A percentile compares a stretch with the other conserved stretches of the same genome.
These are phyloP conservation scores for Alternaria alternata DNA, from an alignment of 2,329 filamentous ascomycete species.

Conservation along the genomic window DNA sequence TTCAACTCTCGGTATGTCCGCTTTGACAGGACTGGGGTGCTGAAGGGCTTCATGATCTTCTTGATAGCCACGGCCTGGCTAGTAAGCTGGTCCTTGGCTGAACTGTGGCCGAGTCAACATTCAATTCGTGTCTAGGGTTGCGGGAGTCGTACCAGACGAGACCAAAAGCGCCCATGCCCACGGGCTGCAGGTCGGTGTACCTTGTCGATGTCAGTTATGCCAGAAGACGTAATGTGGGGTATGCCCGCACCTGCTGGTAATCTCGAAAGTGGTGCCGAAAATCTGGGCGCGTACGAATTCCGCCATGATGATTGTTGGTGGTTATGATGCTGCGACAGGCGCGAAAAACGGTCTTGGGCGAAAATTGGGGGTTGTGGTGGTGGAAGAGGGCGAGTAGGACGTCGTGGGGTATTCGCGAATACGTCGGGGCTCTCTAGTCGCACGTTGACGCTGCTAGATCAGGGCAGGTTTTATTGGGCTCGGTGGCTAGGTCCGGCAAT, in stretches of 20 bases:
- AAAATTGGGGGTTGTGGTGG: slow-evolving; percentile 10
- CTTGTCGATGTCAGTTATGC: slow-evolving; percentile 58
- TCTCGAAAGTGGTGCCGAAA: slow-evolving; percentile 99
- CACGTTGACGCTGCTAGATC: slow-evolving; percentile 40
- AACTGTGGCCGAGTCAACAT: slow-evolving; percentile 64
- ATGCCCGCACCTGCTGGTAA: slow-evolving; percentile 84
- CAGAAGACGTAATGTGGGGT: slow-evolving; percentile 34
- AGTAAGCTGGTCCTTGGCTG: slow-evolving; percentile 96
- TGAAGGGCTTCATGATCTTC: slow-evolving; percentile 99
- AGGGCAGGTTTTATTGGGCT: slow-evolving; percentile 19
- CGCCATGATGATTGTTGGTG: slow-evolving; percentile 73
- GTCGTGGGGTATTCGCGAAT: slow-evolving; percentile 23
- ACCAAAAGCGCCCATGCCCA: slow-evolving; percentile 98
- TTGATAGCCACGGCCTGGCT: slow-evolving; percentile 97
- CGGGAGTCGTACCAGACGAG: slow-evolving; percentile 79
- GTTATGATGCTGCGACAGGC: slow-evolving; percentile 31
- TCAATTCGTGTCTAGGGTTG: slow-evolving; percentile 5
- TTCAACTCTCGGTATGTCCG: slow-evolving; percentile 97
- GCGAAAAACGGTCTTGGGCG: slow-evolving; percentile 20
- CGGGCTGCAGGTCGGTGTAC: slow-evolving; percentile 97
- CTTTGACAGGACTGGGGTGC: slow-evolving; percentile 97
- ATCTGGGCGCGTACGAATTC: slow-evolving; percentile 99
- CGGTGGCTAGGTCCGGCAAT: slow-evolving; percentile 29
- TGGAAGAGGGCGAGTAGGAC: slow-evolving; percentile 23
- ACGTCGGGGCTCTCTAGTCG: slow-evolving; percentile 27